Evolutionary conservation across 1,139 yeast genomes (phyloP), one percentile per base, ranked within the genome.

Genomic region (Candida frijolesensis): DNA sequence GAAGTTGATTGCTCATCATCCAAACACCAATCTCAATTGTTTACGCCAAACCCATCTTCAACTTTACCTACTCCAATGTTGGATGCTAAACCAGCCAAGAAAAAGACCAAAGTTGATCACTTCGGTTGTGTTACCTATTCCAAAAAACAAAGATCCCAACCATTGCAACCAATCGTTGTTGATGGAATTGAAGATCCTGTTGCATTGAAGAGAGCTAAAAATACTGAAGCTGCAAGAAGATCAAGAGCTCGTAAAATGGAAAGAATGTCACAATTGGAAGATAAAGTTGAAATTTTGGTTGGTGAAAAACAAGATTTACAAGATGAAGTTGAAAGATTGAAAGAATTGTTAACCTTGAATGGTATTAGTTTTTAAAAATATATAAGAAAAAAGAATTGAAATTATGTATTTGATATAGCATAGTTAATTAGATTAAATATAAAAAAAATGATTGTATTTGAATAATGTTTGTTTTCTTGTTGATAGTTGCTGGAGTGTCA

Each of bases 181-280:
- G 80, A 76, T 37, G 74, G 78, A 35, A 52, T 46, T 30, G 68
- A 67, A 48, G 96, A 91, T 69, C 83, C 86, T 19, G 81, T 80
- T 52, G 82, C 90, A 48, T 65, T 89, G 63, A 89, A 92, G 68
- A 84, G 99, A 63, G 97, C 97, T 40, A 84, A 92, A 68, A 92
- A 92, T 78, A 92, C 98, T 22, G 97, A 91, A 68, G 97, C 98
- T 54, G 98, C 98, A 14, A 84, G 98, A 70, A 82, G 97, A 66
- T 90, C 97, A 42, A 81, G 98, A 61, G 96, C 96, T 40, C 84
- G 96, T 71, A 90, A 91, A 73, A 84, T 88, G 83, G 90, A 88
- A 68, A 82, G 96, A 69, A 87, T 92, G 89, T 65, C 70, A 52
- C 96, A 89, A 65, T 76, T 92, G 67, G 97, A 92, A 70, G 82